Conservation (phyloP, 768 basidiomycete genomes). For the Auricularia heimuer region DNA sequence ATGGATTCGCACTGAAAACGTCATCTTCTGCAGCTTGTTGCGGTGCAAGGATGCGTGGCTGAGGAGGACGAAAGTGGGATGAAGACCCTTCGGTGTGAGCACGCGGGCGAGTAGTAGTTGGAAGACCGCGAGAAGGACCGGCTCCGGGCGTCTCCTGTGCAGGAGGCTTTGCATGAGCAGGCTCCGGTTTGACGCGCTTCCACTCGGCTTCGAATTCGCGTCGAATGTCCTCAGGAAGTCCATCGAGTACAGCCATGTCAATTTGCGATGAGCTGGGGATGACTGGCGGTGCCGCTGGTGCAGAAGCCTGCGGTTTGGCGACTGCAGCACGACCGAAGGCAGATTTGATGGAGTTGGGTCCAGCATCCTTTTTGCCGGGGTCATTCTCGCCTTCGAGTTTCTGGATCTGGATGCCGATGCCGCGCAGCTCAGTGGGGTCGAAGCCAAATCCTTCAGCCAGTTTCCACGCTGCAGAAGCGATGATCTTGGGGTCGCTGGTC, state of each 20-base stretch:
- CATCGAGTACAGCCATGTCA: slow-evolving; percentile 58
- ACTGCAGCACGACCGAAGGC: background rate
- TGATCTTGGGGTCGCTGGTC: slow-evolving; percentile 60
- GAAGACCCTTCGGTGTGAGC: too few species aligned
- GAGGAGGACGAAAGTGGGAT: too few species aligned
- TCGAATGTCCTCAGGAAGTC: slow-evolving; percentile 59
- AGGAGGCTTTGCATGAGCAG: slow-evolving; percentile 43
- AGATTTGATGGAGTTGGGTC: background rate
- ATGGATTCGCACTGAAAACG: background rate
- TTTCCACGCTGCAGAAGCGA: slow-evolving; percentile 70
- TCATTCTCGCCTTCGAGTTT: slow-evolving; percentile 59
- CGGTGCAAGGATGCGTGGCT: background rate
- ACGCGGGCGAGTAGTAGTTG: too few species aligned
- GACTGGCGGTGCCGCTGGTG: slow-evolving; percentile 2
- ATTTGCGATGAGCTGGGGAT: slow-evolving; percentile 71
- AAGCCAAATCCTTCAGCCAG: slow-evolving; percentile 65
- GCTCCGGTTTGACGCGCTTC: slow-evolving; percentile 24
- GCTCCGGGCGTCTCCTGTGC: slow-evolving; percentile 10
- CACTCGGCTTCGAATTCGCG: slow-evolving; percentile 61
- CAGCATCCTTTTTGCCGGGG: background rate
- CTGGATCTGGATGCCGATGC: slow-evolving; percentile 83
- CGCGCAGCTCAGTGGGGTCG: slow-evolving; percentile 79
- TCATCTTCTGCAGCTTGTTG: background rate
- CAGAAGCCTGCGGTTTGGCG: slow-evolving; percentile 4
- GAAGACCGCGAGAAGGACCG: background rate